A percentile compares a stretch with the other conserved stretches of the same genome.
These are phyloP conservation scores for Aspergillus jensenii DNA, from an alignment of 2,329 filamentous ascomycete genomes.

Conservation along the genomic window DNA sequence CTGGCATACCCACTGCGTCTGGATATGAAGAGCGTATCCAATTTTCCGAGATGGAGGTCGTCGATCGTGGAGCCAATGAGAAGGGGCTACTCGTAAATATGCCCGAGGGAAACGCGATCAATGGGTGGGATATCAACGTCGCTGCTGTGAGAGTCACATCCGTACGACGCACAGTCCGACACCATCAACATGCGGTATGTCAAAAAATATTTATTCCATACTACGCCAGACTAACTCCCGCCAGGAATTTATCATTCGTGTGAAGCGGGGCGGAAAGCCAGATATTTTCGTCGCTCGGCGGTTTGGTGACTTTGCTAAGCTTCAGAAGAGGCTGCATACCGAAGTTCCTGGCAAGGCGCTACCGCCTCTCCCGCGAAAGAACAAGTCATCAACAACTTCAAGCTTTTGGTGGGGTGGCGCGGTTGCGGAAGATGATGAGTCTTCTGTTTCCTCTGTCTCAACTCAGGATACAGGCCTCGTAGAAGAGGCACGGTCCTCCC, in stretches of 20 bases:
- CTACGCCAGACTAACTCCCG: conserved; percentile 3
- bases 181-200: conserved; percentile 86
- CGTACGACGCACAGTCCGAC: conserved; percentile 80
- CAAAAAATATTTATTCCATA: background rate
- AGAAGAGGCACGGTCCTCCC: conserved; percentile 36
- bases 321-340: conserved; percentile 75
- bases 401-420: conserved; percentile 52
- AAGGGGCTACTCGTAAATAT: conserved; percentile 82
- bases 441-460: conserved; percentile 76
- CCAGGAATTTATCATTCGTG: conserved; percentile 86
- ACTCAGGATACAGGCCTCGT: conserved; percentile 58
- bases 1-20: conserved; percentile 89
- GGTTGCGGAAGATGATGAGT: conserved; percentile 67
- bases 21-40: conserved; percentile 97
- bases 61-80: conserved; percentile 89
- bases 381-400: conserved; percentile 72
- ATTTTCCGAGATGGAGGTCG: conserved; percentile 95
- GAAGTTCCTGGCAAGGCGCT: conserved; percentile 91
- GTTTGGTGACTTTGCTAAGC: conserved; percentile 81
- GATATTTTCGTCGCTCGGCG: conserved; percentile 80
- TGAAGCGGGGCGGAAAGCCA: conserved; percentile 72
- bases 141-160: conserved; percentile 79
- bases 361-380: conserved; percentile 85
- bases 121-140: conserved; percentile 97
- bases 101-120: conserved; percentile 87